Conservation (phyloP, 139 green algal genomes). For the Penium margaritaceum region DNA sequence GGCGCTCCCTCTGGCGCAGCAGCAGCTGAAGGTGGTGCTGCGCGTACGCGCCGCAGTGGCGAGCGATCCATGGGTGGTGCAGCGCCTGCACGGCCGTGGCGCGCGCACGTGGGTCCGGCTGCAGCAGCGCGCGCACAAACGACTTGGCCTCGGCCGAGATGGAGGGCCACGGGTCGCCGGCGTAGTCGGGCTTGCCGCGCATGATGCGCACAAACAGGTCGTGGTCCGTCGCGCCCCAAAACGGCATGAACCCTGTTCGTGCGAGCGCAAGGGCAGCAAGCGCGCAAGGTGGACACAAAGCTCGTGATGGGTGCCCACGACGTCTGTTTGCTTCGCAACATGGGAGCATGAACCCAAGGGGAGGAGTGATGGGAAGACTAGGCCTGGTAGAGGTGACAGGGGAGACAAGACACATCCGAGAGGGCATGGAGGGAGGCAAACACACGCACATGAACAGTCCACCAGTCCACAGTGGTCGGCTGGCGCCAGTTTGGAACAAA, state of each 20-base stretch:
- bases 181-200: conserved; percentile 61
- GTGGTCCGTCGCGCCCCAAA: conserved; percentile 61
- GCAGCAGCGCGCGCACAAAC: conserved; percentile 53
- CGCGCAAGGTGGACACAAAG: neutral
- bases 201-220: conserved; percentile 74
- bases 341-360: too few species aligned
- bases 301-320: too few species aligned
- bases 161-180: conserved; percentile 64
- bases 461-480: too few species aligned
- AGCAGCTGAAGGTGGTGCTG: neutral
- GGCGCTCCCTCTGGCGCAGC: neutral
- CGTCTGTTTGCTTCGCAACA: too few species aligned
- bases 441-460: too few species aligned
- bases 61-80: neutral
- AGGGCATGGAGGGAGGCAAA: too few species aligned
- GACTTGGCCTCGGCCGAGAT: conserved; percentile 61
- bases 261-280: neutral
- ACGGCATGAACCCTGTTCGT: conserved; percentile 51
- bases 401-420: too few species aligned
- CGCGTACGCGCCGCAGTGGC: neutral
- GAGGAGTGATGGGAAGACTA: too few species aligned
- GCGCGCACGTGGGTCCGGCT: conserved; percentile 68
- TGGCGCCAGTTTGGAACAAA: too few species aligned
- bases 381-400: too few species aligned
- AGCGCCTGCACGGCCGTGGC: conserved; percentile 54